phyloP scores from a whole-genome alignment of 75 land plant species.

The Chamaecyparis obtusa region DNA sequence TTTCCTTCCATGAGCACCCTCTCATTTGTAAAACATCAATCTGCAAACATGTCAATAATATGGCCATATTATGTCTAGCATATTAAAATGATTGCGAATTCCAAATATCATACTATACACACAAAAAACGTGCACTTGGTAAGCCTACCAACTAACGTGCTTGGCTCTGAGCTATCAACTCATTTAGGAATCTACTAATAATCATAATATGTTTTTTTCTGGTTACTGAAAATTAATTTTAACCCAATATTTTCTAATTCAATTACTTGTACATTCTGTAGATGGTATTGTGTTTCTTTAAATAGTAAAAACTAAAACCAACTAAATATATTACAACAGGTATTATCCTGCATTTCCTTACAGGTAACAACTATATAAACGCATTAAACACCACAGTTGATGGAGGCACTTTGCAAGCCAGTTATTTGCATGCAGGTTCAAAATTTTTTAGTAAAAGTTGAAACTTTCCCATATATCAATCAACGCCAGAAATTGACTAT shows the following conservation, averaged over 20 bases:
- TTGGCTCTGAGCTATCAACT: background rate
- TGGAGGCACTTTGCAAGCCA: background rate
- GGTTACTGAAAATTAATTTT: background rate
- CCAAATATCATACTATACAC: background rate
- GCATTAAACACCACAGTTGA: background rate
- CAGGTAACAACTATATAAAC: background rate
- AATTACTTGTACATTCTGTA: background rate
- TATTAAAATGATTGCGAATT: background rate
- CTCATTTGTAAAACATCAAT: too few relatives aligned
- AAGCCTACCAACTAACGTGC: background rate
- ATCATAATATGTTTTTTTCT: too few relatives aligned
- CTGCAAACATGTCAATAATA: background rate
- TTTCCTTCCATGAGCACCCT: too few relatives aligned
- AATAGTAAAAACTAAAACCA: background rate
- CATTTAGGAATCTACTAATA: background rate
- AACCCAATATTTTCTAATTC: background rate
- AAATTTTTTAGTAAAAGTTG: background rate
- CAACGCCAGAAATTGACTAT: too few relatives aligned
- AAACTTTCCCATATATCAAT: too few relatives aligned
- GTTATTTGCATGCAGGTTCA: background rate
- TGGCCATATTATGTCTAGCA: background rate
- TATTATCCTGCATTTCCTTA: background rate
- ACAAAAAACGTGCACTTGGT: background rate
- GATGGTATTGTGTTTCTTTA: too few relatives aligned
- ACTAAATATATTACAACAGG: background rate